A percentile compares a stretch with the other conserved stretches of the same genome.
These are phyloP conservation scores for Fusarium napiforme DNA, from an alignment of 2,329 filamentous ascomycete species.

Conservation along the genomic window DNA sequence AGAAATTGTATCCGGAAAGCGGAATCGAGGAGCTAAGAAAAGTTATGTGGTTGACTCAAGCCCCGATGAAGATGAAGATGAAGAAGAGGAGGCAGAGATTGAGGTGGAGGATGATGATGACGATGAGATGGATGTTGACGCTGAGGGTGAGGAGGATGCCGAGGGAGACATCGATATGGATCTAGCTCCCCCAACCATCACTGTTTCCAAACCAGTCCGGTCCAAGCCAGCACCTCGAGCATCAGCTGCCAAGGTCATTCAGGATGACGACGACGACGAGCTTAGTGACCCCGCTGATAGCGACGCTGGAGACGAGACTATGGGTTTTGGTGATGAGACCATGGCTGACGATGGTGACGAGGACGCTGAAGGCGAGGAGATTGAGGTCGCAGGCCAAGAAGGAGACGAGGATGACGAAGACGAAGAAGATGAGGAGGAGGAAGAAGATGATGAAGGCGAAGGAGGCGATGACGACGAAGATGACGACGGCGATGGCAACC, in stretches of 20 bases:
- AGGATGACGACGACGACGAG: constrained; percentile 62
- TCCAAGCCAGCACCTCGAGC: constrained; percentile 51
- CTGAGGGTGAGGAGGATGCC: constrained; percentile 58
- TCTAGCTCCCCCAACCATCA: constrained; percentile 55
- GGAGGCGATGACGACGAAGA: constrained; percentile 55
- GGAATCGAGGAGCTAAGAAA: constrained; percentile 67
- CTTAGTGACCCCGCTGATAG: constrained; percentile 65
- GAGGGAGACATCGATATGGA: constrained; percentile 61
- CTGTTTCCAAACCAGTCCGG: constrained; percentile 59
- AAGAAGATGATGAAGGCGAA: constrained; percentile 42
- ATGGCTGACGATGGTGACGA: constrained; percentile 58
- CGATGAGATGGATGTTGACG: constrained; percentile 55
- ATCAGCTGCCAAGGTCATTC: constrained; percentile 48
- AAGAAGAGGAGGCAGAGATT: constrained; percentile 51
- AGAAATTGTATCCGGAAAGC: constrained; percentile 62
- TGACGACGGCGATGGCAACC: constrained; percentile 54
- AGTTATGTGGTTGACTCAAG: constrained; percentile 69
- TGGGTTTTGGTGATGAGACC: constrained; percentile 57
- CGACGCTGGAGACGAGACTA: constrained; percentile 54
- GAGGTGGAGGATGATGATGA: constrained; percentile 57
- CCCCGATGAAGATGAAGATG: constrained; percentile 59
- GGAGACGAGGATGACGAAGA: constrained; percentile 57
- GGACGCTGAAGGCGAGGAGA: constrained; percentile 61
- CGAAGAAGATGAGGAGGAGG: constrained; percentile 52
- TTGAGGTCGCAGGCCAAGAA: constrained; percentile 55